Percentiles rank a stretch among this genome's conserved stretches.
phyloP scores from a whole-genome alignment of 208 protist genomes.

The Trypanosoma melophagium region DNA sequence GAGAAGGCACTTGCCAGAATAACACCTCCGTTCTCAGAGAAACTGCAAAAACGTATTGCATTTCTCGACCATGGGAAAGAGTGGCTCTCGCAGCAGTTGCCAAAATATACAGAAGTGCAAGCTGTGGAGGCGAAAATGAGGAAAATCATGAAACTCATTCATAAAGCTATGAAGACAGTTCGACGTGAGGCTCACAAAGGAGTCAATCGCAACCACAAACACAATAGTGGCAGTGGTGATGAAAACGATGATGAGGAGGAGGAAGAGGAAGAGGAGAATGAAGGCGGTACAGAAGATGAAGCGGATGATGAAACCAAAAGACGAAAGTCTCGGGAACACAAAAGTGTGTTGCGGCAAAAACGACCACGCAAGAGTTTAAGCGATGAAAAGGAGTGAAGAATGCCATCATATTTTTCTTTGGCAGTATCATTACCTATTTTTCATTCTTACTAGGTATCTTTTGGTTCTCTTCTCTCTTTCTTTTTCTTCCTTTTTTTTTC shows the following conservation, averaged over 20 bases:
- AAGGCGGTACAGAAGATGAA: conserved; percentile 1
- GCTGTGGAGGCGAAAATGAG: conserved; percentile 50
- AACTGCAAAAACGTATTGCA: conserved; percentile 56
- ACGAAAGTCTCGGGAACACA: not conserved
- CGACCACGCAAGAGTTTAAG: conserved; percentile 2
- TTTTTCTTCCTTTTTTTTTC: conserved; percentile 1
- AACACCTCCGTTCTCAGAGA: conserved; percentile 36
- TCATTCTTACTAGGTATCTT: not conserved
- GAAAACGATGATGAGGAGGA: conserved; percentile 17
- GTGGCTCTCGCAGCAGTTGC: conserved; percentile 58
- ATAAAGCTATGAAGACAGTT: conserved; percentile 30
- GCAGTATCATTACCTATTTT: not conserved
- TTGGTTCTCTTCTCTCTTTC: not conserved
- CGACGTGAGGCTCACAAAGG: conserved; percentile 24
- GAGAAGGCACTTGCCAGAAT: conserved; percentile 36
- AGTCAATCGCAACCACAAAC: conserved; percentile 10
- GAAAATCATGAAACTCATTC: conserved; percentile 43
- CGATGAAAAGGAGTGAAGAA: not conserved
- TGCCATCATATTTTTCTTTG: not conserved
- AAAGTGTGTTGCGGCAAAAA: not conserved
- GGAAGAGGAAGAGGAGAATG: not conserved
- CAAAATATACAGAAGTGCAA: conserved; percentile 39
- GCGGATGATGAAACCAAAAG: not conserved
- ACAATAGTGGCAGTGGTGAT: not conserved
- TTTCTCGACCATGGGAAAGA: conserved; percentile 56